These are phyloP conservation scores for Plasmodium inui DNA, from an alignment of 169 alveolate species.

Conservation along the genomic window DNA sequence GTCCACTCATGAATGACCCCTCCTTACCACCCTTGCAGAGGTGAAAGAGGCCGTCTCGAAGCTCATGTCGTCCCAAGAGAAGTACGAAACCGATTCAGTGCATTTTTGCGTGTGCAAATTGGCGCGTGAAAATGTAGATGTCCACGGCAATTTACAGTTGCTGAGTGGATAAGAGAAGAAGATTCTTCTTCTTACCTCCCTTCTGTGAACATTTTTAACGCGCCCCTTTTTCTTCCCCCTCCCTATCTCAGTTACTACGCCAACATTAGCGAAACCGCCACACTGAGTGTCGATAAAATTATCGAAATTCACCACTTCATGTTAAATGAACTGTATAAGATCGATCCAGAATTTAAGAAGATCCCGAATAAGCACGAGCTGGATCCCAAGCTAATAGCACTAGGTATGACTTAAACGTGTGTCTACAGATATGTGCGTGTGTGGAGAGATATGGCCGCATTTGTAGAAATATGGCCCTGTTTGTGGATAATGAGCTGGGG, in stretches of 20 bases:
- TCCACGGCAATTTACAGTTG: background rate
- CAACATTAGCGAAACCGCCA: slow-evolving; percentile 41
- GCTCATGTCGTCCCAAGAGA: slow-evolving; percentile 71
- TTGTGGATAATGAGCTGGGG: background rate
- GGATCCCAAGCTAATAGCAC: slow-evolving; percentile 84
- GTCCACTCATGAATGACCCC: background rate
- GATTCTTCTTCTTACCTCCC: background rate
- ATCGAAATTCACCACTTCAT: slow-evolving; percentile 86
- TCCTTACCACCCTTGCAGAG: slow-evolving; percentile 7
- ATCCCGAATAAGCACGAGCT: slow-evolving; percentile 78
- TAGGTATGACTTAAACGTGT: slow-evolving; percentile 5
- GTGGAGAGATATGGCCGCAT: too few species aligned
- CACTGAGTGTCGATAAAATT: slow-evolving; percentile 80
- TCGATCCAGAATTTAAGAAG: slow-evolving; percentile 80
- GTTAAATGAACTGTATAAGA: slow-evolving; percentile 83
- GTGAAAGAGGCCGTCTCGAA: slow-evolving; percentile 67
- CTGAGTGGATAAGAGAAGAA: background rate
- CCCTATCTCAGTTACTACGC: slow-evolving; percentile 65
- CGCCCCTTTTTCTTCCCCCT: background rate
- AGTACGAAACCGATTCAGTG: slow-evolving; percentile 12
- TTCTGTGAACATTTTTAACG: background rate
- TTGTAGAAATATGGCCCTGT: too few species aligned
- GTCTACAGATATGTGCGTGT: background rate
- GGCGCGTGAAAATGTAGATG: background rate
- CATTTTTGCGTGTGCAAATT: background rate